These are phyloP conservation scores for Arthroderma uncinatum DNA, from an alignment of 2,329 filamentous ascomycete genomes.

Conservation along the genomic window DNA sequence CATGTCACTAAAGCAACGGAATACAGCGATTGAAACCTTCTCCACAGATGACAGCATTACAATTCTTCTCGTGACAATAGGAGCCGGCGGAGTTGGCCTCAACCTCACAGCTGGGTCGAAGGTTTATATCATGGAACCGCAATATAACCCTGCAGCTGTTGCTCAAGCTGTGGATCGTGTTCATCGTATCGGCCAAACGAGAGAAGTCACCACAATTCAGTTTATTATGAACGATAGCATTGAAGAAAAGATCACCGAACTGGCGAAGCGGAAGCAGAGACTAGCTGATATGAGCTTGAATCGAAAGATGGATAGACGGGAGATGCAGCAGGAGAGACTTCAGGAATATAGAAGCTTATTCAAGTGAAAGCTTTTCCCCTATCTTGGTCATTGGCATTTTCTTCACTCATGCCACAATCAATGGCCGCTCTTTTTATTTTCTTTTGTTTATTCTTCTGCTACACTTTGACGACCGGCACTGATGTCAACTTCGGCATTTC, in stretches of 20 bases:
- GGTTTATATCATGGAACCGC: slow-evolving; percentile 96
- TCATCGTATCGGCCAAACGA: slow-evolving; percentile 77
- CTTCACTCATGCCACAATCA: not conserved
- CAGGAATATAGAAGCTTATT: slow-evolving; percentile 52
- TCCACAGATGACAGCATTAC: slow-evolving; percentile 58
- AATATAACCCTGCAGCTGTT: slow-evolving; percentile 92
- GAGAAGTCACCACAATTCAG: slow-evolving; percentile 74
- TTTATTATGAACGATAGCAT: slow-evolving; percentile 88
- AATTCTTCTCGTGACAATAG: slow-evolving; percentile 84
- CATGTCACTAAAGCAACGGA: slow-evolving; percentile 66
- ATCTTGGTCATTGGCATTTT: not conserved
- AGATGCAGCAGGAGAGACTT: slow-evolving; percentile 54
- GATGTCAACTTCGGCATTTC: not conserved
- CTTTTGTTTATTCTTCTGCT: not conserved
- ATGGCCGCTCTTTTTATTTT: not conserved
- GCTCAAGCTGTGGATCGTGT: slow-evolving; percentile 91
- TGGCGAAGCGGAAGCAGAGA: slow-evolving; percentile 88
- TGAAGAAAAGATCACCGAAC: slow-evolving; percentile 80
- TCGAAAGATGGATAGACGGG: slow-evolving; percentile 47
- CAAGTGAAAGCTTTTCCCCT: slow-evolving; percentile 16
- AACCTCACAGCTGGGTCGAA: slow-evolving; percentile 78
- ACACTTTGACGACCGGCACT: not conserved
- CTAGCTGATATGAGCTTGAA: slow-evolving; percentile 81
- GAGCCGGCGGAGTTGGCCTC: slow-evolving; percentile 79
- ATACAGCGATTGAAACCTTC: slow-evolving; percentile 65